These are phyloP conservation scores for Pythium folliculosum DNA, from an alignment of 352 stramenopile genomes.

Conservation along the genomic window DNA sequence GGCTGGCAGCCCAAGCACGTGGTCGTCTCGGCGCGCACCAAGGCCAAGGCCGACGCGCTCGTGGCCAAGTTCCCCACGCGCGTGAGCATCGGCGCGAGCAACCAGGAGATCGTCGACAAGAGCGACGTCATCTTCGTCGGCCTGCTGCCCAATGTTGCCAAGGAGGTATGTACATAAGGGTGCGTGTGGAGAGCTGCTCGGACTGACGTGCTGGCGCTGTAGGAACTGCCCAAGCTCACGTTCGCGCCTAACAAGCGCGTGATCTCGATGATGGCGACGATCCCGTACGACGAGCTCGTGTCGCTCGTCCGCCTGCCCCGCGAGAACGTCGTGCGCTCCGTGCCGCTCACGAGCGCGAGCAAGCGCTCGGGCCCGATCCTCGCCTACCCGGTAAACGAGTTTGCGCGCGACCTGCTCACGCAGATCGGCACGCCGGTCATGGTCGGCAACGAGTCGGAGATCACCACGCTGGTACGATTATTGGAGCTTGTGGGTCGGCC, in stretches of 20 bases:
- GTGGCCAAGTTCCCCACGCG: constrained; percentile 63
- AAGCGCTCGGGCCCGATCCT: constrained; percentile 82
- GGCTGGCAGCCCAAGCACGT: constrained; percentile 80
- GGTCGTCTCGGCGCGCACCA: constrained; percentile 67
- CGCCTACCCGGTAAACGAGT: constrained; percentile 73
- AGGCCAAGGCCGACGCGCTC: constrained; percentile 77
- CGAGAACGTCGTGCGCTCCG: constrained; percentile 76
- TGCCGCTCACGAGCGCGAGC: constrained; percentile 70
- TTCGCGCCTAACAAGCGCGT: constrained; percentile 67
- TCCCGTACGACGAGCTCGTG: constrained; percentile 83
- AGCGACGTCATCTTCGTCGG: constrained; percentile 85
- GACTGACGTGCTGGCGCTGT: neutral
- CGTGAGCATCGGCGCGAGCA: constrained; percentile 63
- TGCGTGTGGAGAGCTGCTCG: neutral
- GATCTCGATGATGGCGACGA: constrained; percentile 89
- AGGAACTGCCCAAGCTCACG: constrained; percentile 70
- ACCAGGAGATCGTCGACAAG: constrained; percentile 84
- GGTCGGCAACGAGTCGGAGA: constrained; percentile 74
- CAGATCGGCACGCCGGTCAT: constrained; percentile 86
- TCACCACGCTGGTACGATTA: constrained; percentile 68
- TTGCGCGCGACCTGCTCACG: constrained; percentile 62
- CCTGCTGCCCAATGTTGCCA: constrained; percentile 70
- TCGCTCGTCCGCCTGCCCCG: constrained; percentile 64
- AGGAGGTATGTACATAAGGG: constrained; percentile 25
- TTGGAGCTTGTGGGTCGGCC: neutral